A percentile compares a stretch with the other conserved stretches of the same genome.
These are phyloP conservation scores for Mycena sanguinolenta DNA, from an alignment of 768 basidiomycete genomes.

Conservation along the genomic window DNA sequence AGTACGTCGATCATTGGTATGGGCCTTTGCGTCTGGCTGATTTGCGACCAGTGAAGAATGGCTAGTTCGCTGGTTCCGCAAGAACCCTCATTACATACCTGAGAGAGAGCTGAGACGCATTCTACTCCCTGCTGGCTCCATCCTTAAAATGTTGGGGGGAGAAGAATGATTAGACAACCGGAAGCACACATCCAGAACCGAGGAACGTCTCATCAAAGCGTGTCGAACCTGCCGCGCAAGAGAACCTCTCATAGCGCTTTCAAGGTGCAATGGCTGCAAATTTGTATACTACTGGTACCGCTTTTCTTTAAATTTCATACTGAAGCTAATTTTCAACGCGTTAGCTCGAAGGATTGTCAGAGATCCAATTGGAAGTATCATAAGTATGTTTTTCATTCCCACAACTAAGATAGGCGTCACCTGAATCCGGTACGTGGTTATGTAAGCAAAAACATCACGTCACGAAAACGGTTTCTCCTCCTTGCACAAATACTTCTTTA, in stretches of 20 bases:
- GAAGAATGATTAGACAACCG: slow-evolving; percentile 35
- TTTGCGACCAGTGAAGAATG: slow-evolving; percentile 29
- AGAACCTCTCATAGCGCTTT: slow-evolving; percentile 37
- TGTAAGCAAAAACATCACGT: too few species aligned
- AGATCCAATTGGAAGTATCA: slow-evolving; percentile 40
- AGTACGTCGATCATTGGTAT: neutral
- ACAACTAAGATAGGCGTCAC: too few species aligned
- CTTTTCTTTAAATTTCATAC: neutral
- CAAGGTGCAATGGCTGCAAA: slow-evolving; percentile 39
- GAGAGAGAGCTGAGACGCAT: slow-evolving; percentile 9
- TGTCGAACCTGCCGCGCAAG: slow-evolving; percentile 37
- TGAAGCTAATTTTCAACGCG: neutral
- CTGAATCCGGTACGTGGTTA: too few species aligned
- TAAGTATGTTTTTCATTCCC: slow-evolving; percentile 35
- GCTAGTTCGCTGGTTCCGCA: slow-evolving; percentile 39
- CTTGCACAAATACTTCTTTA: too few species aligned
- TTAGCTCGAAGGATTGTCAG: slow-evolving; percentile 44
- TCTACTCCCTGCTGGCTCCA: slow-evolving; percentile 28
- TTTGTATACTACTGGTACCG: slow-evolving; percentile 42
- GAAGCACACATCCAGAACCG: slow-evolving; percentile 30
- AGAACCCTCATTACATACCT: slow-evolving; percentile 32
- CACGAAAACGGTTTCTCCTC: too few species aligned
- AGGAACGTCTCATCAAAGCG: slow-evolving; percentile 31
- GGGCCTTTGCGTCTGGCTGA: neutral
- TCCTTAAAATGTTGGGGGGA: slow-evolving; percentile 38